Percentiles rank a stretch among this genome's conserved stretches.
phyloP scores from a whole-genome alignment of 352 stramenopile genomes.

The Globisporangium irregulare region DNA sequence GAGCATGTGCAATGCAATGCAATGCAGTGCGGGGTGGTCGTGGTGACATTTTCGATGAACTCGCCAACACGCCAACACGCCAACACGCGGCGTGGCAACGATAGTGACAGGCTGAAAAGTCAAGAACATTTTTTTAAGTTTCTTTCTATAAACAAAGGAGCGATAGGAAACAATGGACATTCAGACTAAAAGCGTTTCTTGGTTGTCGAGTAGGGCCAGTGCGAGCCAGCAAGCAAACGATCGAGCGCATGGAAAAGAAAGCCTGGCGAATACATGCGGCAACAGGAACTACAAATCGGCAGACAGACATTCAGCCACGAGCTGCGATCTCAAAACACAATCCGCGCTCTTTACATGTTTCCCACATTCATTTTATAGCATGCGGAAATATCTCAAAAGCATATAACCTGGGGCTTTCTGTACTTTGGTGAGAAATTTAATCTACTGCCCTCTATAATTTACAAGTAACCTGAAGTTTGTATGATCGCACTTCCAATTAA shows the following conservation, averaged over 20 bases:
- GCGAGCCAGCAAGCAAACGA: not conserved
- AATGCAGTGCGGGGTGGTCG: not conserved
- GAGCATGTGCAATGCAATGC: not conserved
- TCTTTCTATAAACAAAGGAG: conserved; percentile 2
- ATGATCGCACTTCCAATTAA: not conserved
- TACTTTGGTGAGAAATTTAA: not conserved
- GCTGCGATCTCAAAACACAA: not conserved
- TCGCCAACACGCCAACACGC: not conserved
- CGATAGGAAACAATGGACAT: not conserved
- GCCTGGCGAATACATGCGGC: not conserved
- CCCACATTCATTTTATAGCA: not conserved
- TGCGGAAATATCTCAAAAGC: not conserved
- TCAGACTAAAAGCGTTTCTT: conserved; percentile 8
- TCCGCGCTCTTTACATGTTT: not conserved
- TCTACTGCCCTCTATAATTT: not conserved
- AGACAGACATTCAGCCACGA: not conserved
- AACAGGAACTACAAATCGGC: not conserved
- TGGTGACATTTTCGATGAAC: not conserved
- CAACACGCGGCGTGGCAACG: not conserved
- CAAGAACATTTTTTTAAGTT: not conserved
- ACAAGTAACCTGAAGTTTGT: conserved; percentile 2
- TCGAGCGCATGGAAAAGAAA: conserved; percentile 1
- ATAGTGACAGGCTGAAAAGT: conserved; percentile 5
- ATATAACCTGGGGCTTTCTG: not conserved
- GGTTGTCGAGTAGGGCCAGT: conserved; percentile 2